Percentiles rank a stretch among this genome's conserved stretches.
phyloP scores from a whole-genome alignment of 768 basidiomycete genomes.

The Auricularia sp. region DNA sequence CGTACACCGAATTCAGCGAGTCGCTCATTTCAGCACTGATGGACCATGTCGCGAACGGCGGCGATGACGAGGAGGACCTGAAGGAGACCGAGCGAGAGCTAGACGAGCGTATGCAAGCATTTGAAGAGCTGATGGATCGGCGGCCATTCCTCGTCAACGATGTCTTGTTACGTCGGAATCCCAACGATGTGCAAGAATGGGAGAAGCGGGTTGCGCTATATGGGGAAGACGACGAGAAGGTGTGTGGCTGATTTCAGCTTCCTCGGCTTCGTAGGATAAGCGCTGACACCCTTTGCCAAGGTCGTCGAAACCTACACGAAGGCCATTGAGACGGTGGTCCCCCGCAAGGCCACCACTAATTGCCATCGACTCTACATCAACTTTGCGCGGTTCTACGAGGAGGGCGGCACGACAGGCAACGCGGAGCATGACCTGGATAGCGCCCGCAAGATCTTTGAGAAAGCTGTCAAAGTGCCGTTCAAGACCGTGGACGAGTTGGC shows the following conservation, averaged over 20 bases:
- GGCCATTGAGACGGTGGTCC: conserved; percentile 78
- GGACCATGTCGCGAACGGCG: conserved; percentile 68
- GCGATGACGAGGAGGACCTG: conserved; percentile 60
- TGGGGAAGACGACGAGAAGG: conserved; percentile 91
- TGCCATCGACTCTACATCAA: conserved; percentile 84
- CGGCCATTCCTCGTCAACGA: conserved; percentile 95
- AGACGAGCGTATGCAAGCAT: conserved; percentile 80
- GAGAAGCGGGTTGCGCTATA: conserved; percentile 92
- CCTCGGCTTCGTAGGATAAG: not conserved
- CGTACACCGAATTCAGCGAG: conserved; percentile 91
- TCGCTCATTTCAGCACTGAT: conserved; percentile 82
- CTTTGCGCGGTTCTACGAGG: conserved; percentile 96
- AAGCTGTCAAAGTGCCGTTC: conserved; percentile 84
- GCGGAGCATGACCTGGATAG: conserved; percentile 76
- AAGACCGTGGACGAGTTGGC: conserved; percentile 95
- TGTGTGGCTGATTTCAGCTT: conserved; percentile 20
- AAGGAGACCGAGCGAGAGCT: conserved; percentile 75
- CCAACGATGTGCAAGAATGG: conserved; percentile 98
- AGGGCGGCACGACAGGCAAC: conserved; percentile 72
- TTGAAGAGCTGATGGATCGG: conserved; percentile 90
- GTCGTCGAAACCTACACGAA: conserved; percentile 88
- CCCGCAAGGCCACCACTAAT: conserved; percentile 84
- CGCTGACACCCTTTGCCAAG: conserved; percentile 26
- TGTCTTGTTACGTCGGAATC: conserved; percentile 84
- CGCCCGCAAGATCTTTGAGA: conserved; percentile 88